phyloP scores from a whole-genome alignment of 176 grass and related monocot genomes.

The Eleusine coracana region DNA sequence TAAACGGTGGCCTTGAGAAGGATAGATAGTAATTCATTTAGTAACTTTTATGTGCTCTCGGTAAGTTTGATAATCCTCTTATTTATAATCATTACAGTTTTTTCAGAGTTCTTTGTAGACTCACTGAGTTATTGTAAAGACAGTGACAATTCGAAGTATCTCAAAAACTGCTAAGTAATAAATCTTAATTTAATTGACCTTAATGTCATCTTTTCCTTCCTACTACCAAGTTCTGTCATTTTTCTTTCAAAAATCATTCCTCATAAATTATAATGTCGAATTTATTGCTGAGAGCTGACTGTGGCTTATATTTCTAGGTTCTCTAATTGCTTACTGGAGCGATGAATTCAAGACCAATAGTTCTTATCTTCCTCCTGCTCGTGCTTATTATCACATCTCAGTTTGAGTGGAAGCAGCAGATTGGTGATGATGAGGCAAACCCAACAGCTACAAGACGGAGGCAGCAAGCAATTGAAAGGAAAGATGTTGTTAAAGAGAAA shows the following conservation, averaged over 20 bases:
- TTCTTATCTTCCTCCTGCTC: conserved; percentile 73
- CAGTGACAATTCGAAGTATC: too few relatives aligned
- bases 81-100: too few relatives aligned
- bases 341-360: conserved; percentile 63
- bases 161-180: too few relatives aligned
- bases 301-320: conserved; percentile 25
- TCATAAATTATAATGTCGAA: not conserved
- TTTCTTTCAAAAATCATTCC: not conserved
- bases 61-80: too few relatives aligned
- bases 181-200: too few relatives aligned
- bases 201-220: not conserved
- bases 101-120: too few relatives aligned
- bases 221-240: not conserved
- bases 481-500: conserved; percentile 79
- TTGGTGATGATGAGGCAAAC: conserved; percentile 60
- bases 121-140: too few relatives aligned
- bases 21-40: not conserved
- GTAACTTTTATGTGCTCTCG: too few relatives aligned
- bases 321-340: conserved; percentile 34
- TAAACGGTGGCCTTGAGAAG: not conserved
- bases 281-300: not conserved
- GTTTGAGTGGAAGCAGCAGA: conserved; percentile 86
- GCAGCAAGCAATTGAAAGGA: conserved; percentile 49
- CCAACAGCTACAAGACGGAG: conserved; percentile 43
- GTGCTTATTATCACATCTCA: conserved; percentile 75